Evolutionary conservation across 2,329 filamentous ascomycete genomes (phyloP).

Genomic region (Cladorrhinum sp.): DNA sequence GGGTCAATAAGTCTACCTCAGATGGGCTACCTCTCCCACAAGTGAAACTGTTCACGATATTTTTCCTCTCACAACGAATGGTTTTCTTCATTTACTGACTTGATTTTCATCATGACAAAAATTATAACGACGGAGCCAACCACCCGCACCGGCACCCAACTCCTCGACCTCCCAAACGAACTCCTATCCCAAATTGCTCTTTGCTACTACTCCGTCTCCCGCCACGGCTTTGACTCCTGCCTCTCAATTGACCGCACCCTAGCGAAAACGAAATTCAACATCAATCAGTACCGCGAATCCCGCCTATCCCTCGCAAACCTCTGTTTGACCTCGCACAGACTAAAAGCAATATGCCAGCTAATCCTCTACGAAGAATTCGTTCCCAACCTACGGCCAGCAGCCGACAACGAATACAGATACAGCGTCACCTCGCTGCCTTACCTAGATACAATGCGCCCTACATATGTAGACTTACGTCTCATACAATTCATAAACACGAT

Average conservation of each 20-base stretch:
- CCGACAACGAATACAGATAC: too few species aligned
- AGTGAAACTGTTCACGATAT: too few species aligned
- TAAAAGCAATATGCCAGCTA: background rate
- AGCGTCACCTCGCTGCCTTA: background rate
- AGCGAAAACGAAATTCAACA: background rate
- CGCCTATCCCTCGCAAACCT: background rate
- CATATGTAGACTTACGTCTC: background rate
- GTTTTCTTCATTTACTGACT: too few species aligned
- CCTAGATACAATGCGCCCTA: background rate
- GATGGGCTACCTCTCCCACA: too few species aligned
- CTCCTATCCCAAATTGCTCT: background rate
- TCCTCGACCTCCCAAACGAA: background rate
- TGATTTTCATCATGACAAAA: too few species aligned
- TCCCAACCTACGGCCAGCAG: background rate
- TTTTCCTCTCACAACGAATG: too few species aligned
- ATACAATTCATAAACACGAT: background rate
- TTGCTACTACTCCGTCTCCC: background rate
- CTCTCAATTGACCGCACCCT: background rate
- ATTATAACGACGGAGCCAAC: too few species aligned
- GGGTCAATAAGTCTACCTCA: too few species aligned
- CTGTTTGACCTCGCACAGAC: background rate
- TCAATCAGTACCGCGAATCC: background rate
- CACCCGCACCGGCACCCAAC: background rate
- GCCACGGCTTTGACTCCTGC: background rate
- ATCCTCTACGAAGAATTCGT: background rate